Evolutionary conservation across 108 stramenopile genomes (phyloP).

Genomic region (Cyclotella distinguenda): DNA sequence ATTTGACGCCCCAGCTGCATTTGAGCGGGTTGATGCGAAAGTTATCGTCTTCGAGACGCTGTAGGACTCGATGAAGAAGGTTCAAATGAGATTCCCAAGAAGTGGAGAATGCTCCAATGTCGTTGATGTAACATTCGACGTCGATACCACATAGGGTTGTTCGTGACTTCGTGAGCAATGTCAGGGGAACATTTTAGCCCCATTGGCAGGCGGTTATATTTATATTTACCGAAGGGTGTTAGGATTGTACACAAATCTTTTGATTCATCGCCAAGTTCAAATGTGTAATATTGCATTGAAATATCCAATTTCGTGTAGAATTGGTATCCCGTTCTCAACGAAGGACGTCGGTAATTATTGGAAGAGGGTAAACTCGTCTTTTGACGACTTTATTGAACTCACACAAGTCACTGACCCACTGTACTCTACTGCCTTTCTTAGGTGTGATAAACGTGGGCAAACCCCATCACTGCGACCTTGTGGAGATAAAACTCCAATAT

Average conservation of each 20-base stretch:
- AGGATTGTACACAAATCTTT: conserved; percentile 5
- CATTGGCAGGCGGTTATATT: too few relatives aligned
- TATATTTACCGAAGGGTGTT: conserved; percentile 50
- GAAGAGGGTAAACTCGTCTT: conserved; percentile 17
- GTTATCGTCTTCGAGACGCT: too few relatives aligned
- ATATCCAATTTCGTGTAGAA: conserved; percentile 25
- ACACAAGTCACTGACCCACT: conserved; percentile 37
- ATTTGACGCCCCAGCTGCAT: too few relatives aligned
- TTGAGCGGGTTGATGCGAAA: too few relatives aligned
- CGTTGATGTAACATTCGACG: conserved; percentile 50
- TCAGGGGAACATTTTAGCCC: conserved; percentile 29
- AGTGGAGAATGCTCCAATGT: conserved; percentile 35
- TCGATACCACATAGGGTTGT: conserved; percentile 22
- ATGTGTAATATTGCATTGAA: conserved; percentile 22
- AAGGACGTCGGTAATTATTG: conserved; percentile 36
- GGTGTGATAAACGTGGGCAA: too few relatives aligned
- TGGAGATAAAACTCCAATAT: too few relatives aligned
- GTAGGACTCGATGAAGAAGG: too few relatives aligned
- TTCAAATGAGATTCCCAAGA: conserved; percentile 41
- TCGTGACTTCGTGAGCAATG: conserved; percentile 5
- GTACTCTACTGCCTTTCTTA: too few relatives aligned
- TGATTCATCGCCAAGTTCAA: conserved; percentile 22
- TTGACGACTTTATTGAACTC: conserved; percentile 13
- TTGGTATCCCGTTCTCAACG: conserved; percentile 16
- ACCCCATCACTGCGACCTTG: too few relatives aligned